Conservation (phyloP, 345 rosid species). For the Salix koriyanagi region DNA sequence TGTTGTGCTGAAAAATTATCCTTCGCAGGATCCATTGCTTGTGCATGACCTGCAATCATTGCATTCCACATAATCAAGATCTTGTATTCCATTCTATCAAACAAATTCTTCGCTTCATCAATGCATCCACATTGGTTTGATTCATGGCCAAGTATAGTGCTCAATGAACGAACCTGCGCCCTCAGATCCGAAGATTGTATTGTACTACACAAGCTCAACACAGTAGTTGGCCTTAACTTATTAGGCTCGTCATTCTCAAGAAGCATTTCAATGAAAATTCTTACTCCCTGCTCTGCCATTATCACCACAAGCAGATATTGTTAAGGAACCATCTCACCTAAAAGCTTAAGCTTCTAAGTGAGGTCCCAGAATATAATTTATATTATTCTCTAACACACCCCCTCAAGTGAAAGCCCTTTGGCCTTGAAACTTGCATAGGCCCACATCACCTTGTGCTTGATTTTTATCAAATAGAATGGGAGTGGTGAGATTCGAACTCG, state of each 20-base stretch:
- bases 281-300: conserved; percentile 33
- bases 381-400: too few relatives aligned
- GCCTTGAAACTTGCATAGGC: too few relatives aligned
- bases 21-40: conserved; percentile 37
- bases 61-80: conserved; percentile 57
- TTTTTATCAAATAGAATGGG: too few relatives aligned
- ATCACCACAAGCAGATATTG: conserved; percentile 43
- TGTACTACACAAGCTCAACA: conserved; percentile 42
- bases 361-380: too few relatives aligned
- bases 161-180: conserved; percentile 39
- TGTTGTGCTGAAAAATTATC: conserved; percentile 41
- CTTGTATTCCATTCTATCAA: conserved; percentile 21
- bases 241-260: conserved; percentile 30
- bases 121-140: conserved; percentile 34
- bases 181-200: conserved; percentile 31
- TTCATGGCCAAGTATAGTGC: conserved; percentile 38
- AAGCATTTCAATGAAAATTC: conserved; percentile 43
- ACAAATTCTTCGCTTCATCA: conserved; percentile 36
- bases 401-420: too few relatives aligned
- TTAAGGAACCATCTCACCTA: too few relatives aligned
- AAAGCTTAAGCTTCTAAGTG: too few relatives aligned
- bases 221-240: conserved; percentile 33
- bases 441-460: too few relatives aligned
- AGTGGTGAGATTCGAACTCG: too few relatives aligned
- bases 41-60: conserved; percentile 53